These are phyloP conservation scores for Suillus alpinus DNA, from an alignment of 768 basidiomycete genomes.

Conservation along the genomic window DNA sequence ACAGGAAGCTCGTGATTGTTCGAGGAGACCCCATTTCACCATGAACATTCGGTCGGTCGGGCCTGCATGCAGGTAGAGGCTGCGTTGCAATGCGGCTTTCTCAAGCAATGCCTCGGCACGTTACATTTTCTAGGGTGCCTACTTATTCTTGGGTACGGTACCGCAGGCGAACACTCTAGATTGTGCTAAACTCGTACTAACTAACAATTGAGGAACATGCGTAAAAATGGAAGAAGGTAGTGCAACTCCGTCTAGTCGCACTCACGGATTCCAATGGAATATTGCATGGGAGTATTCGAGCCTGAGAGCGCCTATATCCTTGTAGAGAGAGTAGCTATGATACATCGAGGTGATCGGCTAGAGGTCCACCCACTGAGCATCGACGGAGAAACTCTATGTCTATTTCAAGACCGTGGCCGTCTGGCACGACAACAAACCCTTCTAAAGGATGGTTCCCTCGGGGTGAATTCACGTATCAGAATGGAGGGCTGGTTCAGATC, in stretches of 20 bases:
- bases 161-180: slow-evolving; percentile 11
- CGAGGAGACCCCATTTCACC: neutral
- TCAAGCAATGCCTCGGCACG: neutral
- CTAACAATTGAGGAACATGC: neutral
- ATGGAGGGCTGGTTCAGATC: neutral
- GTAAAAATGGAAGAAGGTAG: neutral
- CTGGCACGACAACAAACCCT: neutral
- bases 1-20: neutral
- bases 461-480: neutral
- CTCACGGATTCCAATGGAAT: slow-evolving; percentile 18
- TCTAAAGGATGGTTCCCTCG: neutral
- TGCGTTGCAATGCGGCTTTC: neutral
- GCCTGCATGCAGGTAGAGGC: neutral
- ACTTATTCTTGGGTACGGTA: slow-evolving; percentile 15
- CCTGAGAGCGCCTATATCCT: slow-evolving; percentile 18
- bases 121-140: slow-evolving; percentile 4
- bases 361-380: neutral
- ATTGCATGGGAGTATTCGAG: slow-evolving; percentile 21
- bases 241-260: slow-evolving; percentile 6
- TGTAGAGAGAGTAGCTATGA: neutral
- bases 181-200: slow-evolving; percentile 12
- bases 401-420: slow-evolving; percentile 2
- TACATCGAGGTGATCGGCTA: slow-evolving; percentile 9
- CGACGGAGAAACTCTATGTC: neutral
- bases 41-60: neutral